Evolutionary conservation across 1,284 basidiomycete species (phyloP), one percentile per base, ranked within the genome.

Genomic region (Microbotryum scabiosae): DNA sequence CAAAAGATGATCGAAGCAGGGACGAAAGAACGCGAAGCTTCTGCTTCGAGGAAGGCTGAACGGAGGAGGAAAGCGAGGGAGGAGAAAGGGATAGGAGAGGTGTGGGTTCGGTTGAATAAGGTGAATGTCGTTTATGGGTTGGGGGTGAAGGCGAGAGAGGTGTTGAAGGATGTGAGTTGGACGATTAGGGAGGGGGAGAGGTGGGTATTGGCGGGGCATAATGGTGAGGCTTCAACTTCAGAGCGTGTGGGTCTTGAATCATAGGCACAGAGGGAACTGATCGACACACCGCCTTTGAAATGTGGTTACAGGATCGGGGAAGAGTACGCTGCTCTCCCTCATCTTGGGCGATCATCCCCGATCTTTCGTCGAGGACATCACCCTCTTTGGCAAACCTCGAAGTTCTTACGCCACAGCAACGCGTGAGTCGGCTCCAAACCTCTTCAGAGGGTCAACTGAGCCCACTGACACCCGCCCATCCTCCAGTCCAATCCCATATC

Each of bases 331-430:
- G 1, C 80, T 97, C n/a, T 86, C 93, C 5, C 76, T 97, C 41
- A 78, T 98, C 45, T 89, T 91, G 0, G 94, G 94, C 26, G 90
- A 94, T 71, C 94, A 97, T 74, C 93, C 94, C 0, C 89, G 90
- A 65, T 94, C 92, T 0, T 97, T 86, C 76, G 85, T 85, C 1
- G 86, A 90, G 73, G 75, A 77, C 76, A 77, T 84, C 9, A 50
- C 61, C 0, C 50, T 72, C 12, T 72, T 73, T 41, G 69, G 61
- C 30, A 61, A 65, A 47, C 70, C 71, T 21, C 67, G 71, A 2
- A 53, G 51, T 28, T 58, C 57, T 16, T 62, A 67, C 26, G 71
- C 71, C 1, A 70, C 70, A 0, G 61, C 65, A 0, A 69, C 63
- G 6, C 43, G 66, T 66, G 41, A 53, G 60, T 30, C 23, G 2